Evolutionary conservation across 768 basidiomycete genomes (phyloP).

Genomic region (Pisolithus sp.): DNA sequence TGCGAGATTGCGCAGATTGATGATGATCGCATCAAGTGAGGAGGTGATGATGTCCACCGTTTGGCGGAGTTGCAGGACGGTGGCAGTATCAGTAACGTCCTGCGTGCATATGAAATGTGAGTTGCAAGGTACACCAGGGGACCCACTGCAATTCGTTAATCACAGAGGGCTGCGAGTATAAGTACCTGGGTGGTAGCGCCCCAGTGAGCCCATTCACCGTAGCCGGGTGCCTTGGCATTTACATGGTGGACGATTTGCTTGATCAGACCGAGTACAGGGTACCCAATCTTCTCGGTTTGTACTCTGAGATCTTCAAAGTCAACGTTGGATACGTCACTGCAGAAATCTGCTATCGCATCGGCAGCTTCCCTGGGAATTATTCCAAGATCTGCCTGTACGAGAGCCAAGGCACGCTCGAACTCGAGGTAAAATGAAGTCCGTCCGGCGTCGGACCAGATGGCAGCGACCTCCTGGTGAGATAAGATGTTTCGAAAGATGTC

Average conservation of each 20-base stretch:
- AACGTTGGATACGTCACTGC: conserved; percentile 28
- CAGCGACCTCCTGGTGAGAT: conserved; percentile 31
- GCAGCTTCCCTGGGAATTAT: conserved; percentile 38
- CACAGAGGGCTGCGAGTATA: background rate
- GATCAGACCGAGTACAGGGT: conserved; percentile 39
- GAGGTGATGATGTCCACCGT: conserved; percentile 31
- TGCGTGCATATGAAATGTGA: conserved; percentile 7
- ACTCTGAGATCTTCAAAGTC: conserved; percentile 33
- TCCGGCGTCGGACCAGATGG: conserved; percentile 35
- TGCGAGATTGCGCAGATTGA: conserved; percentile 24
- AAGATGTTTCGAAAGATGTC: conserved; percentile 36
- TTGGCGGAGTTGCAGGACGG: conserved; percentile 35
- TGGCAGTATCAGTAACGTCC: conserved; percentile 46
- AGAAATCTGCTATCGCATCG: conserved; percentile 29
- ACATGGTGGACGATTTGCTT: conserved; percentile 37
- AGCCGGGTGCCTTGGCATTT: conserved; percentile 26
- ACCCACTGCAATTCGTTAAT: background rate
- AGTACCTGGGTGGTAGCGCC: conserved; percentile 43
- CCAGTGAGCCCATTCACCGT: conserved; percentile 45
- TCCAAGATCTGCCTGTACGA: conserved; percentile 32
- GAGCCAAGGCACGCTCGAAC: conserved; percentile 30
- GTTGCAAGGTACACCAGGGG: background rate
- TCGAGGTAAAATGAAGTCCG: conserved; percentile 21
- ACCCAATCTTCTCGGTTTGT: conserved; percentile 39
- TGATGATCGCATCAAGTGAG: conserved; percentile 25